phyloP scores from a whole-genome alignment of 2,329 filamentous ascomycete species.

The Massarina eburnea region DNA sequence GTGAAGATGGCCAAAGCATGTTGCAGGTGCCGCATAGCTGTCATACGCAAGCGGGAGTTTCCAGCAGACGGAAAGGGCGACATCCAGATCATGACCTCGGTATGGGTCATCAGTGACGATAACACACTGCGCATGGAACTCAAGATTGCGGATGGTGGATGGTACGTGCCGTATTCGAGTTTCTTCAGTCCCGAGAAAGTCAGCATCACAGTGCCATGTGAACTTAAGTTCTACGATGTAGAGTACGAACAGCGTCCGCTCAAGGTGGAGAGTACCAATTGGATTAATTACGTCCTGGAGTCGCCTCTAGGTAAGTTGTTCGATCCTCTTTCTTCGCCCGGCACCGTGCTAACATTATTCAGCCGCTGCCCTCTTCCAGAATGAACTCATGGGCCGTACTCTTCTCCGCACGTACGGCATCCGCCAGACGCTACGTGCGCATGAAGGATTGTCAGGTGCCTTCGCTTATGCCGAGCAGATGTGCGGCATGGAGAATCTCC shows the following conservation, averaged over 20 bases:
- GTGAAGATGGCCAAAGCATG: slow-evolving; percentile 46
- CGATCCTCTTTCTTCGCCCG: not conserved
- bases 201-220: slow-evolving; percentile 41
- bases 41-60: slow-evolving; percentile 48
- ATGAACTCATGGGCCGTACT: slow-evolving; percentile 48
- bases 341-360: slow-evolving; percentile 3
- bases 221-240: slow-evolving; percentile 45
- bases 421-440: slow-evolving; percentile 48
- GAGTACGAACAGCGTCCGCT: slow-evolving; percentile 36
- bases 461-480: slow-evolving; percentile 52
- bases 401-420: slow-evolving; percentile 48
- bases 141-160: slow-evolving; percentile 43
- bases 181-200: slow-evolving; percentile 51
- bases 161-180: slow-evolving; percentile 49
- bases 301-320: slow-evolving; percentile 25
- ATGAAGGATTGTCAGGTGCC: slow-evolving; percentile 45
- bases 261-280: slow-evolving; percentile 44
- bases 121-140: slow-evolving; percentile 47
- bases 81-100: slow-evolving; percentile 45
- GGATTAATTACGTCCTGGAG: slow-evolving; percentile 51
- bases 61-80: slow-evolving; percentile 29
- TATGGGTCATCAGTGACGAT: slow-evolving; percentile 50
- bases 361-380: slow-evolving; percentile 47
- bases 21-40: slow-evolving; percentile 43
- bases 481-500: slow-evolving; percentile 51